Percentiles rank a stretch among this genome's conserved stretches.
phyloP scores from a whole-genome alignment of 208 protist genomes.

The Crithidia expoeki region DNA sequence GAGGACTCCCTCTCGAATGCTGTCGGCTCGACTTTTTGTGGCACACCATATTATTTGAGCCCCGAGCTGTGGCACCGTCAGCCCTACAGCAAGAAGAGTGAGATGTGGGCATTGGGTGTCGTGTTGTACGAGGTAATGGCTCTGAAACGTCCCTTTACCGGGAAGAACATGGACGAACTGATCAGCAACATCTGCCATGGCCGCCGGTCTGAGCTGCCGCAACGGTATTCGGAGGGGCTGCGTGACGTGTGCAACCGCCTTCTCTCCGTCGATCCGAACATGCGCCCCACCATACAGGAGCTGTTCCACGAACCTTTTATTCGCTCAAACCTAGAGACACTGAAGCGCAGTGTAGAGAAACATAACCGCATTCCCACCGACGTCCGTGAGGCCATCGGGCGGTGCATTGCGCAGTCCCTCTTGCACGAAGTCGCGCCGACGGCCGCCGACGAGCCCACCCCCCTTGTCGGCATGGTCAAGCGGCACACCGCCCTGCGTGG shows the following conservation, averaged over 20 bases:
- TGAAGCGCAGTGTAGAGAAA: conserved; percentile 75
- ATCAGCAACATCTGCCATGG: conserved; percentile 85
- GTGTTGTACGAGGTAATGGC: conserved; percentile 89
- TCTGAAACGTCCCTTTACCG: conserved; percentile 80
- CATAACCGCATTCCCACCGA: conserved; percentile 70
- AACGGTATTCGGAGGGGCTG: conserved; percentile 50
- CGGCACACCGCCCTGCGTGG: conserved; percentile 77
- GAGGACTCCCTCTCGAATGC: conserved; percentile 85
- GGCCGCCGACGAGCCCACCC: conserved; percentile 32
- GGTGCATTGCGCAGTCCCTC: conserved; percentile 65
- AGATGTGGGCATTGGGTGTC: conserved; percentile 92
- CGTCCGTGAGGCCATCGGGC: conserved; percentile 61
- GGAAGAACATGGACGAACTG: conserved; percentile 86
- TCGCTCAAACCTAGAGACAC: conserved; percentile 58
- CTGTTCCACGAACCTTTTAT: conserved; percentile 80
- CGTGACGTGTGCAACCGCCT: conserved; percentile 62
- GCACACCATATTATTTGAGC: conserved; percentile 92
- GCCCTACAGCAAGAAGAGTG: conserved; percentile 93
- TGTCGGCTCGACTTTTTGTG: conserved; percentile 88
- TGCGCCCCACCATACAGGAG: conserved; percentile 62
- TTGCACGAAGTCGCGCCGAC: conserved; percentile 34
- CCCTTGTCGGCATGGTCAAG: conserved; percentile 49
- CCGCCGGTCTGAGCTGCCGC: conserved; percentile 51
- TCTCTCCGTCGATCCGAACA: conserved; percentile 60
- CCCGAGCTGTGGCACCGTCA: conserved; percentile 92